Conservation (phyloP, 768 basidiomycete genomes). For the Lentinula guzmanii region DNA sequence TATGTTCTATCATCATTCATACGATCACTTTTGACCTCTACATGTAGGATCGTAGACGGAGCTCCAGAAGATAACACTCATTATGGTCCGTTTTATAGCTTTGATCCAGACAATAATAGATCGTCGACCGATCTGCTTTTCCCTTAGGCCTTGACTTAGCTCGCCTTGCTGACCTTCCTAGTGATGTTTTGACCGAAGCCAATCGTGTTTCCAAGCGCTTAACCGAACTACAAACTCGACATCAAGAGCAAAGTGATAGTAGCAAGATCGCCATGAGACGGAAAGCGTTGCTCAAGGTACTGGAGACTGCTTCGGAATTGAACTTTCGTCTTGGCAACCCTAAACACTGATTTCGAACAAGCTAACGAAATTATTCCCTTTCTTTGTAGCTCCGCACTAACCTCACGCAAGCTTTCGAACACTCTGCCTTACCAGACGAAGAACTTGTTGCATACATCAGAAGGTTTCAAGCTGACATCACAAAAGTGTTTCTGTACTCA, state of each 20-base stretch:
- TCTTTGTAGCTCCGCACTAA: conserved; percentile 61
- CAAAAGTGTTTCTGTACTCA: conserved; percentile 39
- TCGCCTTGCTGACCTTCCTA: conserved; percentile 78
- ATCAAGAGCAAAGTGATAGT: conserved; percentile 58
- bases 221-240: conserved; percentile 46
- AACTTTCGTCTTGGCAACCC: too few relatives aligned
- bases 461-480: conserved; percentile 66
- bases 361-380: not conserved
- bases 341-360: too few relatives aligned
- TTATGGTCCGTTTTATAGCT: conserved; percentile 48
- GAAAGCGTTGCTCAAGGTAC: conserved; percentile 64
- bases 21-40: not conserved
- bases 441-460: conserved; percentile 63
- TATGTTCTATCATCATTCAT: conserved; percentile 16
- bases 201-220: conserved; percentile 56
- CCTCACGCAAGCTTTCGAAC: conserved; percentile 63
- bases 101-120: not conserved
- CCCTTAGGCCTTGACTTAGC: conserved; percentile 80
- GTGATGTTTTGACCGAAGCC: conserved; percentile 59
- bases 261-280: conserved; percentile 54
- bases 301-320: not conserved
- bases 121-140: not conserved
- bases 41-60: conserved; percentile 67
- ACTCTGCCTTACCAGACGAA: conserved; percentile 68
- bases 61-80: conserved; percentile 54